A percentile compares a stretch with the other conserved stretches of the same genome.
Conservation (phyloP, 495 filamentous ascomycete species). For the Neurospora sp. region DNA sequence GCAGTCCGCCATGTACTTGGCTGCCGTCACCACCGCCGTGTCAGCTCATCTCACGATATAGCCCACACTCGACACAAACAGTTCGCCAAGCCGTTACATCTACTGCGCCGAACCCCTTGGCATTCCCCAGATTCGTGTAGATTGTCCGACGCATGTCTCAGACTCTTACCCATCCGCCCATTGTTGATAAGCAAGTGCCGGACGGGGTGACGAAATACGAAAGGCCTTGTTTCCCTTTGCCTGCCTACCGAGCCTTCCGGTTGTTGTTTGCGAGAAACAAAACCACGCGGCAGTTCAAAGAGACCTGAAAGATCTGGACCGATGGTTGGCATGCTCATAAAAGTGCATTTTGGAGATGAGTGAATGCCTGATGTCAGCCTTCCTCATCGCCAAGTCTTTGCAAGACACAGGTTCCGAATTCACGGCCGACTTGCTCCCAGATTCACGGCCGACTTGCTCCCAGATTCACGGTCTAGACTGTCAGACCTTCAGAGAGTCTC, state of each 20-base stretch:
- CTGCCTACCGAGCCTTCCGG: neutral
- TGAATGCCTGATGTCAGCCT: neutral
- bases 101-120: neutral
- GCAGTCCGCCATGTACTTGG: neutral
- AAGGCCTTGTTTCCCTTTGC: neutral
- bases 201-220: neutral
- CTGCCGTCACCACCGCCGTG: neutral
- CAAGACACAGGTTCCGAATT: neutral
- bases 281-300: neutral
- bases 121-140: neutral
- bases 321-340: neutral
- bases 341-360: neutral
- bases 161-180: neutral
- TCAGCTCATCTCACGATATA: neutral
- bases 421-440: neutral
- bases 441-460: neutral
- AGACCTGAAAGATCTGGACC: neutral
- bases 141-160: neutral
- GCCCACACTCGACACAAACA: neutral
- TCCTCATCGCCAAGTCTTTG: neutral
- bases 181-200: neutral
- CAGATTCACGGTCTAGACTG: neutral
- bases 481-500: neutral
- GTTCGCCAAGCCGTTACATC: neutral
- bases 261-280: neutral